Base-by-base conservation (phyloP, 2,329 filamentous ascomycete species). In the Macrophomina tecta region DNA sequence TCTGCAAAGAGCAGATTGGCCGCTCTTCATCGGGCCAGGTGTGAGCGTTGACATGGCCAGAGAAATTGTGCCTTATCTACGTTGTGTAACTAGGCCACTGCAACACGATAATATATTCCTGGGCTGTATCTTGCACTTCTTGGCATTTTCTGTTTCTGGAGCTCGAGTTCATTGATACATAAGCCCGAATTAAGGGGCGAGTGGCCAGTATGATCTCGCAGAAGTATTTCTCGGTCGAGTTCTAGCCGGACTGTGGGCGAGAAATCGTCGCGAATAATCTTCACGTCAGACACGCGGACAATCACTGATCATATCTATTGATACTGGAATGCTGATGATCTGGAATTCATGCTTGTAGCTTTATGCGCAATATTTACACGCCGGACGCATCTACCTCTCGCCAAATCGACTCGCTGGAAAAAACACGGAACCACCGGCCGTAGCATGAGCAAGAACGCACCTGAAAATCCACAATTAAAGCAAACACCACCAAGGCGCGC, bases 381-480 rank as follows among this genome's bases (percentile, higher is more conserved):
- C 12, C 8, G 14, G 42, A 14, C 58, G 42, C 58, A 23, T 34
- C 32, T 36, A 38, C 30, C 30, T 18, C 23, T 30, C 42, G 49
- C n/a, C 42, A 62, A 38, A 38, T 38, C 49, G 42, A 62, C 42
- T 38, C 45, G 58, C 58, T 49, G 16, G 14, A 38, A 62, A 36
- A 62, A 62, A 12, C 30, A 62, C 30, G 30, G 45, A 36, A 36
- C 58, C 58, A 34, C 58, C 42, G 45, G 34, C 45, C n/a, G 32
- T 48, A 62, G 45, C 58, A 62, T 49, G 58, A 62, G 58, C 46
- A 48, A 62, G 30, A 38, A 62, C 45, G 58, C 45, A 49, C 46
- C 58, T 62, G 56, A 62, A 62, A 62, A 18, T 62, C 58, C 58
- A 62, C 58, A 62, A 32, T 18, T 28, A 62, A 62, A 62, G 58